Percentiles rank a stretch among this genome's conserved stretches.
Evolutionary conservation across 306 rosid species (phyloP).

Genomic region (Trichosanthes truncata): DNA sequence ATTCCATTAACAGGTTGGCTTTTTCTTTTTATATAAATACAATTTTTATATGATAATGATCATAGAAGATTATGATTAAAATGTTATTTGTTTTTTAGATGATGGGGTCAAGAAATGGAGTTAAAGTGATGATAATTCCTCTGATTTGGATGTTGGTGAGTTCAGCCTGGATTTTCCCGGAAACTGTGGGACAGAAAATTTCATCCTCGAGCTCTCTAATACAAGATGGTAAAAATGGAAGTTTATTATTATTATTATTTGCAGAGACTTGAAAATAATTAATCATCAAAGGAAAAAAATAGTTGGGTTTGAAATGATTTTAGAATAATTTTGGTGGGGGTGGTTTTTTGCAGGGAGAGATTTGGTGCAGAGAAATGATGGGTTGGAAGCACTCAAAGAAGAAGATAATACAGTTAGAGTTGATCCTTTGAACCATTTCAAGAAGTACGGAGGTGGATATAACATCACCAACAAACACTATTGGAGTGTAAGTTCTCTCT

Average conservation of each 20-base stretch:
- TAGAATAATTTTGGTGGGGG: not conserved
- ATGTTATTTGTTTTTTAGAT: not conserved
- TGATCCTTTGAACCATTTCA: conserved; percentile 49
- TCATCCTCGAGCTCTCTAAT: not conserved
- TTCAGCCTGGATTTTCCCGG: not conserved
- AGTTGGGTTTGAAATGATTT: not conserved
- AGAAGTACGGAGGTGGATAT: conserved; percentile 60
- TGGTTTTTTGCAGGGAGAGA: conserved; percentile 3
- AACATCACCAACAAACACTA: conserved; percentile 60
- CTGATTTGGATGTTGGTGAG: not conserved
- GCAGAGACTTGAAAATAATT: not conserved
- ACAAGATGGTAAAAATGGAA: not conserved
- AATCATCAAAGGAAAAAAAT: not conserved
- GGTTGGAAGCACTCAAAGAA: conserved; percentile 12
- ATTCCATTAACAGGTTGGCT: not conserved
- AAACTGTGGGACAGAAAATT: not conserved
- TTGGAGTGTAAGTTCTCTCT: conserved; percentile 51
- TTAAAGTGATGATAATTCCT: not conserved
- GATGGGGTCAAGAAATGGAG: not conserved
- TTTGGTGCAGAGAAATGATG: conserved; percentile 25
- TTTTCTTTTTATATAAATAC: not conserved
- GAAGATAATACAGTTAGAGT: conserved; percentile 38
- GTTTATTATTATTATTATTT: not conserved
- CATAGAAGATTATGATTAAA: not conserved
- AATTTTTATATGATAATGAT: not conserved